These are phyloP conservation scores for Schoenoplectus triqueter DNA, from an alignment of 202 grass and related monocot species.

Conservation along the genomic window DNA sequence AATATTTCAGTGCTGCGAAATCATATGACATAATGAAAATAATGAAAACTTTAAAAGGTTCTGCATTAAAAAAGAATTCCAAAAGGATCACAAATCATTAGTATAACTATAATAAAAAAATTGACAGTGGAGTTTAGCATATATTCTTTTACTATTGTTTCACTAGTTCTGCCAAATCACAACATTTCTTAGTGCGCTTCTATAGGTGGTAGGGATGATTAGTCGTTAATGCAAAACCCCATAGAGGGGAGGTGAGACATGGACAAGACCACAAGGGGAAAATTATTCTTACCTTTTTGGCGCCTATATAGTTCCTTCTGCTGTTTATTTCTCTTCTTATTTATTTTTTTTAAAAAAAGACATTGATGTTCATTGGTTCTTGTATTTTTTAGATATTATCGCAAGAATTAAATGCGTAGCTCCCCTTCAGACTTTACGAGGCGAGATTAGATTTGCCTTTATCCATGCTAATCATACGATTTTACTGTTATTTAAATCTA, in stretches of 20 bases:
- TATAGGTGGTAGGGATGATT: neutral
- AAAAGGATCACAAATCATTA: neutral
- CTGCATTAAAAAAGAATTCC: neutral
- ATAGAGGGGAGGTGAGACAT: neutral
- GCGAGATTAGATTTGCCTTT: no score
- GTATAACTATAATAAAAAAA: neutral
- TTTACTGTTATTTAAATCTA: no score
- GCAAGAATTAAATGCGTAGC: no score
- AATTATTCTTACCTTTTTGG: no score
- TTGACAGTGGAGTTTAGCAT: neutral
- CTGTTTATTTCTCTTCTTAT: no score
- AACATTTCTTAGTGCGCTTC: slow-evolving; percentile 14
- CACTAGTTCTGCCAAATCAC: neutral
- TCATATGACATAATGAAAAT: neutral
- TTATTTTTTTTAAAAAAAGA: no score
- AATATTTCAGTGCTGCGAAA: neutral
- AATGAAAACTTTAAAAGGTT: neutral
- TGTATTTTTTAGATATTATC: no score
- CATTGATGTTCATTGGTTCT: no score
- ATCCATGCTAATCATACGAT: no score
- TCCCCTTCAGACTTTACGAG: no score
- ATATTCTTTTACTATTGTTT: slow-evolving; percentile 10
- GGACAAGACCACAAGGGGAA: neutral
- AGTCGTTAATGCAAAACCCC: neutral
- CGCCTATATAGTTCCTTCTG: no score